Evolutionary conservation across 805 yeast genomes (phyloP), one percentile per base, ranked within the genome.

Genomic region (Ogataea pini): DNA sequence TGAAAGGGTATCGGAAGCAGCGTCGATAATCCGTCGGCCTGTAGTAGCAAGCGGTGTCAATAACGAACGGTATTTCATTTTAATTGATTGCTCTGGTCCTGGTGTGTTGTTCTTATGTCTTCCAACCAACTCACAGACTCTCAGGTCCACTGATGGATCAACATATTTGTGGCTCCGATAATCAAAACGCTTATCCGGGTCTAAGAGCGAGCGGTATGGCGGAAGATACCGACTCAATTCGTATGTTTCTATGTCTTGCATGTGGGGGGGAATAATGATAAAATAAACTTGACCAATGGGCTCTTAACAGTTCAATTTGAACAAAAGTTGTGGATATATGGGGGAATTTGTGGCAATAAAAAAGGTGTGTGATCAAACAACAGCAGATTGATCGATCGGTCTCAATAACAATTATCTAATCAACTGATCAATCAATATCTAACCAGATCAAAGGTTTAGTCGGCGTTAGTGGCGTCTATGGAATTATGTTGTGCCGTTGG

Each of bases 121-220:
- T n/a, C 36, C 40, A 22, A 47, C 37, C 18, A 52, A 58, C 20
- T 49, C 29, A 36, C 47, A 36, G 33, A 49, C 44, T 13, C 57
- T 52, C 33, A 58, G 54, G 14, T 56, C 57, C 2, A 54, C 57
- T 8, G 56, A 52, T 2, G 56, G 47, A 44, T 64, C 67, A 4
- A 67, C 54, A 36, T 75, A 67, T 36, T 69, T 60, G 52, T 75
- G 82, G 4, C 76, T 71, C 42, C 67, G 64, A 60, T 79, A 79
- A 58, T 79, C 84, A 57, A 77, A 79, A 17, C 72, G 65, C 9
- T 73, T 72, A 42, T 64, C 67, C 1, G 83, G 83, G 36, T 70
- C 72, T 22, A 79, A 61, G 22, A 79, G 66, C 4, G 82, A 78
- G 36, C 83, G 67, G 59, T 79, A 79, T 1, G 83, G 77, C 7